Evolutionary conservation across 768 basidiomycete species (phyloP), one percentile per base, ranked within the genome.

Genomic region (Roridomyces roridus): DNA sequence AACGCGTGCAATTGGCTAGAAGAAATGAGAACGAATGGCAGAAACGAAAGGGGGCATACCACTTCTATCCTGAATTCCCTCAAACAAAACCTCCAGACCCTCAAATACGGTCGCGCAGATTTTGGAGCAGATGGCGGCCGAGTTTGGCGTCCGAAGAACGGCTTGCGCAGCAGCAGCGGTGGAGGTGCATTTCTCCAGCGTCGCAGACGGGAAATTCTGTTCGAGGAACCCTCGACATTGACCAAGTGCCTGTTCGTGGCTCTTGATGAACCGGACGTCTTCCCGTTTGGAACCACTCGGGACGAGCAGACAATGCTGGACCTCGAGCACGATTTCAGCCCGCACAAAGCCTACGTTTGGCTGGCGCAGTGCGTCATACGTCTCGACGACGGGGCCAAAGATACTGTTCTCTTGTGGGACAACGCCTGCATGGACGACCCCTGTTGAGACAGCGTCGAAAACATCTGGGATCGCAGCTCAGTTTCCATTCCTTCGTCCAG

Each of bases 201-300:
- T 67, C 5, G 81, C 87, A 20, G 64, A 60, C 1, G 91, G 86
- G 20, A 93, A 69, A 40, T 83, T 68, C 47, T 71, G 65, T 12
- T 72, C 64, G 18, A 93, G 70, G 71, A 89, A 93, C 17, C 67
- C 73, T n/a, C 75, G 77, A 69, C 91, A 94, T 71, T 94, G 91
- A 15, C 91, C 91, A 23, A 93, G 70, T 14, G 91, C 91, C 76
- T 93, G 91, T 67, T 92, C 91, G 59, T 94, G 91, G 72, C 91
- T 93, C 63, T 91, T 65, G 15, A 94, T 77, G 51, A 69, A 75
- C 54, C 78, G 75, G 24, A 93, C 79, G 37, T 88, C 76, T 39
- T 78, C 68, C 9, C 85, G 59, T 54, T 79, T 75, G 26, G 84
- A 81, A 8, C 89, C 91, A 42, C 71, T 70, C 46, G 80, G 82